Conservation (phyloP, 257 asterid species). For the Mitragyna speciosa region DNA sequence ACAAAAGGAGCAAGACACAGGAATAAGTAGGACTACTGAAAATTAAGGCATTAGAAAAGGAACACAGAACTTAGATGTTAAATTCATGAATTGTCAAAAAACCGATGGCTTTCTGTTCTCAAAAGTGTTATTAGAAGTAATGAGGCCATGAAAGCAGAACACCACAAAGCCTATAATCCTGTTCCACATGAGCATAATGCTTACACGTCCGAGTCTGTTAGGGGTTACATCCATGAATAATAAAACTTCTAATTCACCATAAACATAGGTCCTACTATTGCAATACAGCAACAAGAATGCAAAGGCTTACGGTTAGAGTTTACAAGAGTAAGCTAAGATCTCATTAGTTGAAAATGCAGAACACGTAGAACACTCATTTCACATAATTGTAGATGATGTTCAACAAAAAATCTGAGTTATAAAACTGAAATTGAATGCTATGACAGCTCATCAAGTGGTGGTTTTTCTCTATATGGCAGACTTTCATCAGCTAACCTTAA, state of each 20-base stretch:
- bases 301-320: not conserved
- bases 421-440: not conserved
- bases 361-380: not conserved
- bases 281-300: not conserved
- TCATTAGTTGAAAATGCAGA: not conserved
- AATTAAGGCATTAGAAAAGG: not conserved
- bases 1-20: conserved; percentile 13
- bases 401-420: not conserved
- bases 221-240: not conserved
- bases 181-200: not conserved
- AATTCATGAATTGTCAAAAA: not conserved
- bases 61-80: not conserved
- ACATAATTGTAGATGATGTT: not conserved
- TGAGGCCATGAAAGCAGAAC: not conserved
- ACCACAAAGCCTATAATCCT: not conserved
- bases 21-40: conserved; percentile 1
- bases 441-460: not conserved
- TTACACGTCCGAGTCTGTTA: not conserved
- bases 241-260: not conserved
- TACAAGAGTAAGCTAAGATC: not conserved
- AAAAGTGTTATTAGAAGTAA: not conserved
- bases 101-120: not conserved
- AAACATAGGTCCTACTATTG: not conserved
- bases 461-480: not conserved
- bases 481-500: not conserved